phyloP scores from a whole-genome alignment of 768 basidiomycete species.

The Psilocybe sp. region DNA sequence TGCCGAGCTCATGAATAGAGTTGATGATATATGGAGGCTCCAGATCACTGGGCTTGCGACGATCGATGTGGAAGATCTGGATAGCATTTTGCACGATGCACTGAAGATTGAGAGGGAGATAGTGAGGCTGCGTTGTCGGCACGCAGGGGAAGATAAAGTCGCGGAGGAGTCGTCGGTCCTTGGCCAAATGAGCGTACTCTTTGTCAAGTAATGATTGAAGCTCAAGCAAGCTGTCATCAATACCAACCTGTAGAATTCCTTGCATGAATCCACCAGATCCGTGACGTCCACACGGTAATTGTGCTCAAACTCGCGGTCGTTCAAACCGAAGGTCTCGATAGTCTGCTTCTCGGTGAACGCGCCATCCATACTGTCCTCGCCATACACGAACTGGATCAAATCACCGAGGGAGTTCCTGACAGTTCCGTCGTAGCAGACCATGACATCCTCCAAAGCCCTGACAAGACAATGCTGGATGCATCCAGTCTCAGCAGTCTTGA shows the following conservation, averaged over 20 bases:
- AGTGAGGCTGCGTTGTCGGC: conserved; percentile 70
- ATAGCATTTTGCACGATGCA: conserved; percentile 94
- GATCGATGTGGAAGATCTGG: conserved; percentile 97
- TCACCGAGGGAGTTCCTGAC: conserved; percentile 97
- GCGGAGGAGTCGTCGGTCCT: conserved; percentile 81
- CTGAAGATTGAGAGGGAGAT: conserved; percentile 91
- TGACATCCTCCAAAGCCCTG: conserved; percentile 96
- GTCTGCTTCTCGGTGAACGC: conserved; percentile 95
- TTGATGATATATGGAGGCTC: conserved; percentile 86
- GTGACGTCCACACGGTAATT: conserved; percentile 93
- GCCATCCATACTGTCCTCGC: conserved; percentile 99
- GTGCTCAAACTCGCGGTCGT: conserved; percentile 80
- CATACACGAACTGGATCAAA: conserved; percentile 94
- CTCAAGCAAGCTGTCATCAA: conserved; percentile 81
- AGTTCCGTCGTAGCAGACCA: conserved; percentile 97
- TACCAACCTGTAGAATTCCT: conserved; percentile 80
- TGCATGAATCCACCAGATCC: conserved; percentile 78
- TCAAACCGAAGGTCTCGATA: conserved; percentile 85
- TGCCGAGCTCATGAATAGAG: conserved; percentile 67
- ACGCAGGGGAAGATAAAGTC: conserved; percentile 78
- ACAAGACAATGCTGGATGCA: conserved; percentile 98
- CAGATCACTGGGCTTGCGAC: conserved; percentile 89
- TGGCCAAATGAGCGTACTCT: conserved; percentile 51
- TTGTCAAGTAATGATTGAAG: conserved; percentile 85
- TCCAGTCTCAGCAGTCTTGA: conserved; percentile 99